A percentile compares a stretch with the other conserved stretches of the same genome.
Conservation (phyloP, 2,329 filamentous ascomycete species). For the Lachnellula occidentalis region DNA sequence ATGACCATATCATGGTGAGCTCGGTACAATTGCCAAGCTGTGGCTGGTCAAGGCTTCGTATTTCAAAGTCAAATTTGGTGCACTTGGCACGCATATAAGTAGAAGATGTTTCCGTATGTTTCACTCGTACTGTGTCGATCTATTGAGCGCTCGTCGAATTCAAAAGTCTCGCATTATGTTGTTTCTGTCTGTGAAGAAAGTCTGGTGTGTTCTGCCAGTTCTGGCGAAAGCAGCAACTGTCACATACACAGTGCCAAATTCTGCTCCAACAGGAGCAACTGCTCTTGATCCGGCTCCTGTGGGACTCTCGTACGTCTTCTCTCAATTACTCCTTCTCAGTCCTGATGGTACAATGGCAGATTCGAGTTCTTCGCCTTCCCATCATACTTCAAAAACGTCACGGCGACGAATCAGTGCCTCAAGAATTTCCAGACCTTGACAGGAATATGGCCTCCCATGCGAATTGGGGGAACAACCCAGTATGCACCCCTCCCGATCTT, state of each 20-base stretch:
- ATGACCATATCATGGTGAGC: neutral
- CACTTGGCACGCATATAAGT: neutral
- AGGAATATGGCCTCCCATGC: slow-evolving; percentile 47
- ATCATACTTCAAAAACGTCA: slow-evolving; percentile 47
- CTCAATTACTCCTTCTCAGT: neutral
- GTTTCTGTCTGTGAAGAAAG: slow-evolving; percentile 5
- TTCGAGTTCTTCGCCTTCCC: slow-evolving; percentile 54
- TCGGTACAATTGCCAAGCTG: neutral
- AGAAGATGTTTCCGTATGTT: neutral
- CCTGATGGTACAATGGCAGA: slow-evolving; percentile 23
- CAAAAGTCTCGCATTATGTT: slow-evolving; percentile 5
- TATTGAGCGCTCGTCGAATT: neutral
- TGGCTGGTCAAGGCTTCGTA: neutral
- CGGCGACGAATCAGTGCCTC: slow-evolving; percentile 45
- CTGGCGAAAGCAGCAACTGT: slow-evolving; percentile 8
- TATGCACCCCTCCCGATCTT: slow-evolving; percentile 16
- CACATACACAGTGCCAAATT: slow-evolving; percentile 20
- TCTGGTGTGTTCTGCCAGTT: slow-evolving; percentile 12
- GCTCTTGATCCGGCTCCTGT: slow-evolving; percentile 37
- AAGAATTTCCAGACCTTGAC: slow-evolving; percentile 45
- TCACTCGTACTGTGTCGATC: neutral
- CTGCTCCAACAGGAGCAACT: slow-evolving; percentile 17
- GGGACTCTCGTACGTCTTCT: slow-evolving; percentile 39
- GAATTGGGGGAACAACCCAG: slow-evolving; percentile 55
- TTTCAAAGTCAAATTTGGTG: neutral